phyloP scores from a whole-genome alignment of 2,329 filamentous ascomycete genomes.

The Neoarthrinium moseri region DNA sequence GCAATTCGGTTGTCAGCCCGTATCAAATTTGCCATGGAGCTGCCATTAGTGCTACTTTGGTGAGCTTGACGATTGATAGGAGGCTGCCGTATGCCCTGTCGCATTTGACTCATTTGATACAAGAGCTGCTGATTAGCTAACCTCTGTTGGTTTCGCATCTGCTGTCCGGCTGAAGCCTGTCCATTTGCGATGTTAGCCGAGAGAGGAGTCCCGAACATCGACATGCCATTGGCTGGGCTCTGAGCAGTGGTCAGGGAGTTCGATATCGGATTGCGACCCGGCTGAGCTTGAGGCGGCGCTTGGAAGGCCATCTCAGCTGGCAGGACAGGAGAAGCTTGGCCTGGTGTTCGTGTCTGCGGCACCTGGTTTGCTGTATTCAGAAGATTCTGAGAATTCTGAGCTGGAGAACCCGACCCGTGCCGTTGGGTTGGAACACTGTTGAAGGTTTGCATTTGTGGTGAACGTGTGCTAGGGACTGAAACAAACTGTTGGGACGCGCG shows the following conservation, averaged over 20 bases:
- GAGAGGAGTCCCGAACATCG: background rate
- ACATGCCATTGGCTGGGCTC: background rate
- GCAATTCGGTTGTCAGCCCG: background rate
- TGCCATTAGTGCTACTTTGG: background rate
- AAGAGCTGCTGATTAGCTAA: background rate
- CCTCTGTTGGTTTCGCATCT: background rate
- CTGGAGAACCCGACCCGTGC: constrained; percentile 5
- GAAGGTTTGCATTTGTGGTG: constrained; percentile 8
- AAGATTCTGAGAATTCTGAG: too few species aligned
- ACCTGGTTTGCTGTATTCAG: background rate
- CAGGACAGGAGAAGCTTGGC: background rate
- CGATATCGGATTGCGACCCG: background rate
- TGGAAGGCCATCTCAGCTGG: background rate
- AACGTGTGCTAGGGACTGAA: background rate
- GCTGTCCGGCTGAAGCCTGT: background rate
- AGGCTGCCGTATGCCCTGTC: constrained; percentile 2
- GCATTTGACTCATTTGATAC: background rate
- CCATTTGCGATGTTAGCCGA: background rate
- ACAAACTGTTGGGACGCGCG: constrained; percentile 7
- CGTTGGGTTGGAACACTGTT: background rate
- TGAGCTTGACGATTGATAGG: background rate
- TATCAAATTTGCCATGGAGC: background rate
- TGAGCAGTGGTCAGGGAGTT: too few species aligned
- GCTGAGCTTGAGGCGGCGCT: background rate
- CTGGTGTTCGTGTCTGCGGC: constrained; percentile 1